A percentile compares a stretch with the other conserved stretches of the same genome.
Conservation (phyloP, 192 early-diverging fungal species). For the Mortierella claussenii region DNA sequence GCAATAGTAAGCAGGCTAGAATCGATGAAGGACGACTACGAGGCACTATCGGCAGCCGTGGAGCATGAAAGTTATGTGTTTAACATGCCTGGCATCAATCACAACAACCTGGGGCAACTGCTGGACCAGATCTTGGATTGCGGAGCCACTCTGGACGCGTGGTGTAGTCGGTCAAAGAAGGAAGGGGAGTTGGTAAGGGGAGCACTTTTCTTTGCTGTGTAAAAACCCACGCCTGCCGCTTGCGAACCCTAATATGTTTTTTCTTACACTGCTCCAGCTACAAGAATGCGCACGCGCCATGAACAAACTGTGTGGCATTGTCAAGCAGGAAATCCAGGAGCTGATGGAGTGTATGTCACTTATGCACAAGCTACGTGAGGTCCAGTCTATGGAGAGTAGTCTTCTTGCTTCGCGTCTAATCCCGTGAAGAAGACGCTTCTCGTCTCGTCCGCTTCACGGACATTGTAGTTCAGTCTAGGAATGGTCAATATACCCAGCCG, state of each 20-base stretch:
- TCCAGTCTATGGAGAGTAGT: constrained; percentile 8
- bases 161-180: not conserved
- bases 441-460: too few species aligned
- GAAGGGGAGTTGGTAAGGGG: constrained; percentile 9
- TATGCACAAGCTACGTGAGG: constrained; percentile 3
- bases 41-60: constrained; percentile 2
- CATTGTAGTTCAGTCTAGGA: too few species aligned
- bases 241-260: too few species aligned
- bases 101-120: constrained; percentile 12
- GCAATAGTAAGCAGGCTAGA: constrained; percentile 3
- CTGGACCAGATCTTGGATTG: constrained; percentile 21
- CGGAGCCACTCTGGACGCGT: not conserved
- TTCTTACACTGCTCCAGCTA: not conserved
- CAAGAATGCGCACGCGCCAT: not conserved
- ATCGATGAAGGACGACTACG: constrained; percentile 6
- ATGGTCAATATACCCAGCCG: too few species aligned
- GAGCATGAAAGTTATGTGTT: constrained; percentile 10
- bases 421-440: not conserved
- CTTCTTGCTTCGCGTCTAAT: not conserved
- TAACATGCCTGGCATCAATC: constrained; percentile 13
- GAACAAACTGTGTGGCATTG: constrained; percentile 3
- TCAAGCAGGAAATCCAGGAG: constrained; percentile 10
- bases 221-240: too few species aligned
- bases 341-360: not conserved
- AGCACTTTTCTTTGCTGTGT: not conserved